Conservation (phyloP, 179 eudicot genomes). For the Kewa caespitosa region DNA sequence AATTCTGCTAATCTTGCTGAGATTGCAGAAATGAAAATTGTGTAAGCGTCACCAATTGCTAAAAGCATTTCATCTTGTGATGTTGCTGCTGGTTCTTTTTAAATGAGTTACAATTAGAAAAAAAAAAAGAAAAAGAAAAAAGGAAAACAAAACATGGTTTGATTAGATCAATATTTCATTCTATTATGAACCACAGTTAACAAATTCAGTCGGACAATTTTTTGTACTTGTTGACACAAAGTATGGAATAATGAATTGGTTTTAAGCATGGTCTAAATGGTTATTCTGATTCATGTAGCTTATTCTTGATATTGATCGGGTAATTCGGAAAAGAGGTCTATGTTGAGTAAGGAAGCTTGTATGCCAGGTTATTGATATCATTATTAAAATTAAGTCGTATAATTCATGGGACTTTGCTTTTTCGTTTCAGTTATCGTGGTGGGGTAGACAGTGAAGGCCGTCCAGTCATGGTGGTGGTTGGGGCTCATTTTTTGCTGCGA, state of each 20-base stretch:
- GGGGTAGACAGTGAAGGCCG: slow-evolving; percentile 96
- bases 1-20: slow-evolving; percentile 90
- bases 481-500: slow-evolving; percentile 93
- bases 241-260: neutral
- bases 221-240: too few species aligned
- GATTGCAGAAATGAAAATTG: slow-evolving; percentile 96
- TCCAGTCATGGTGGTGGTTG: slow-evolving; percentile 97
- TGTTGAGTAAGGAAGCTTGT: slow-evolving; percentile 14
- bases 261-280: neutral
- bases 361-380: slow-evolving; percentile 11
- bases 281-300: neutral
- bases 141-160: too few species aligned
- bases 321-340: neutral
- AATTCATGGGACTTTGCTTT: slow-evolving; percentile 12
- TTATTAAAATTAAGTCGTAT: neutral
- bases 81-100: too few species aligned
- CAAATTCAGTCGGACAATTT: too few species aligned
- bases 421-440: slow-evolving; percentile 75
- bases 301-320: slow-evolving; percentile 6
- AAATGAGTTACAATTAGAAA: too few species aligned
- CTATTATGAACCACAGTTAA: neutral
- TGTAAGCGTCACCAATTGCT: slow-evolving; percentile 51
- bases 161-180: neutral
- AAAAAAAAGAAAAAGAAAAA: too few species aligned
- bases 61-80: neutral